phyloP scores from a whole-genome alignment of 1,284 basidiomycete genomes.

The Earliella scabrosa region DNA sequence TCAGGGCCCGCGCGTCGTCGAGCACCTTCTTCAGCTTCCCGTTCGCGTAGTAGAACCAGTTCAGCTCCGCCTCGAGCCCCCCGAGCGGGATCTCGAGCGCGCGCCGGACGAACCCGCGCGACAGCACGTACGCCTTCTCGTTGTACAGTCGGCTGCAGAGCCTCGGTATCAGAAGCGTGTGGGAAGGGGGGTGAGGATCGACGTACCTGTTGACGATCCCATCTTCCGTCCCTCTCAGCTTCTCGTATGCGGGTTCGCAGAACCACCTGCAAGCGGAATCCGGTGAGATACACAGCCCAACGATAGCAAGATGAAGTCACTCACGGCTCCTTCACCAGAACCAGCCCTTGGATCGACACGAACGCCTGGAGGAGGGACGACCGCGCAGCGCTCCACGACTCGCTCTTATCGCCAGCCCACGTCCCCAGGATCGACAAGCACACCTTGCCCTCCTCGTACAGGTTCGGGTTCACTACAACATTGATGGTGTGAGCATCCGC shows the following conservation, averaged over 20 bases:
- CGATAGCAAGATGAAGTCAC: slow-evolving; percentile 32
- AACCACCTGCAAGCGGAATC: slow-evolving; percentile 64
- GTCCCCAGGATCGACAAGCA: slow-evolving; percentile 92
- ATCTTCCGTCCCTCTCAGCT: slow-evolving; percentile 87
- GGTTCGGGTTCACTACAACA: slow-evolving; percentile 76
- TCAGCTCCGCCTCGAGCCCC: slow-evolving; percentile 75
- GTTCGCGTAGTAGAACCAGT: slow-evolving; percentile 73
- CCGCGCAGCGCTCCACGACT: slow-evolving; percentile 81
- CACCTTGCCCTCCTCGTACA: slow-evolving; percentile 96
- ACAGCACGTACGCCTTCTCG: slow-evolving; percentile 92
- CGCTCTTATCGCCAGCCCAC: slow-evolving; percentile 88
- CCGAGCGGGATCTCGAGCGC: slow-evolving; percentile 81
- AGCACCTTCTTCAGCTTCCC: slow-evolving; percentile 74
- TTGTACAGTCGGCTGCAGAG: slow-evolving; percentile 76
- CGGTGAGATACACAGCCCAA: slow-evolving; percentile 13
- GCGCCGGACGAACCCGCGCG: slow-evolving; percentile 85
- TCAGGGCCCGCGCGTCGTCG: slow-evolving; percentile 61
- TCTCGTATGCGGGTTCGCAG: slow-evolving; percentile 92
- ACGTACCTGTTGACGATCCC: slow-evolving; percentile 80
- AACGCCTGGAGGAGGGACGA: slow-evolving; percentile 91
- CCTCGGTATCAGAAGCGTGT: slow-evolving; percentile 7
- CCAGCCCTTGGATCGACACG: slow-evolving; percentile 92
- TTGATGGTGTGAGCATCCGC: background rate
- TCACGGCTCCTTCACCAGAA: slow-evolving; percentile 90
- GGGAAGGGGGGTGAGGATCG: background rate